A percentile compares a stretch with the other conserved stretches of the same genome.
Evolutionary conservation across 345 rosid genomes (phyloP).

Genomic region (Alliaria petiolata): DNA sequence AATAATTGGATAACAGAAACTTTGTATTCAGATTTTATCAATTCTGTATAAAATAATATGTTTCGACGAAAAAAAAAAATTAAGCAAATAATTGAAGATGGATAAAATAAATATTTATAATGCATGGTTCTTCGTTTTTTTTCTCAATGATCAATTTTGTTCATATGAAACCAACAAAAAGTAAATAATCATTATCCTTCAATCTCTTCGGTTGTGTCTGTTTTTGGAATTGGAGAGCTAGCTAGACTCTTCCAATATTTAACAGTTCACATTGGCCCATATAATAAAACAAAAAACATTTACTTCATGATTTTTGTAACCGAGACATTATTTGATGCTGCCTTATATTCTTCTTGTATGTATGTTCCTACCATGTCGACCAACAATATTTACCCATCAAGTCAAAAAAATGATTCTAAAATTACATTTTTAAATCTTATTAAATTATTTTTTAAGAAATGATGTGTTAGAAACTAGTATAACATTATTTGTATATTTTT

Average conservation of each 20-base stretch:
- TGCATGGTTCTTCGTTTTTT: background rate
- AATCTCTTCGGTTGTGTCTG: constrained; percentile 11
- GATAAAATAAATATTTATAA: background rate
- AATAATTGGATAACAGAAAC: too few species aligned
- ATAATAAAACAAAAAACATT: constrained; percentile 7
- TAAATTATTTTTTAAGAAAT: background rate
- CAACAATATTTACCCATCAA: background rate
- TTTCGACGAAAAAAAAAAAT: too few species aligned
- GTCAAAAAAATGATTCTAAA: background rate
- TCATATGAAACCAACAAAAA: constrained; percentile 18
- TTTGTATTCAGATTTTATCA: too few species aligned
- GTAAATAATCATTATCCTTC: constrained; percentile 12
- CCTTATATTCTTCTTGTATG: constrained; percentile 1
- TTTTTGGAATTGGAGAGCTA: constrained; percentile 9
- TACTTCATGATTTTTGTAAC: background rate
- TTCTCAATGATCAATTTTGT: constrained; percentile 3
- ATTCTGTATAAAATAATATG: too few species aligned
- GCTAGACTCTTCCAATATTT: constrained; percentile 10
- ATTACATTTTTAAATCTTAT: background rate
- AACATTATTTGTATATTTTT: background rate
- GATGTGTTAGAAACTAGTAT: background rate
- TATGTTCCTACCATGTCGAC: background rate
- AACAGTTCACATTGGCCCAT: constrained; percentile 21
- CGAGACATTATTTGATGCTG: background rate
- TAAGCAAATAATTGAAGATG: constrained; percentile 26